Evolutionary conservation across 306 rosid genomes (phyloP), one percentile per base, ranked within the genome.

Genomic region (Lupinus albus): DNA sequence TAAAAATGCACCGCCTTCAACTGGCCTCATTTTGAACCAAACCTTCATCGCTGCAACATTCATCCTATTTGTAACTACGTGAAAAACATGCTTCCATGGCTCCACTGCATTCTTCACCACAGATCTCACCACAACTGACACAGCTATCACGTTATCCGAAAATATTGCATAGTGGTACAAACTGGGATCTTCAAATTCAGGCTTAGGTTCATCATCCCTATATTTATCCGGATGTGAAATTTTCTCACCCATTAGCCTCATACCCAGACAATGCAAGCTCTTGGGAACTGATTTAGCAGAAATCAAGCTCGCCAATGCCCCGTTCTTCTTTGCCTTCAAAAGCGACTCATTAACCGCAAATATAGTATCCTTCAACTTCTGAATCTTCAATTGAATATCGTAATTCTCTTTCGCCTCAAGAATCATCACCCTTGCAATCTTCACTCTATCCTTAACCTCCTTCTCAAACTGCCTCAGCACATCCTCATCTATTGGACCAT

Each of bases 21-120:
- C 74, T 0, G 97, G 97, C 83, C 99, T 85, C 94, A 94, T 94
- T 83, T 86, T 90, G 72, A 94, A 94, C 99, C 99, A 94, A 52
- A 94, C 97, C 82, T 90, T 94, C 97, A 88, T 94, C 21, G 99
- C 97, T 10, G 90, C 99, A 79, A 94, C 87, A 81, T 90, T 88
- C 99, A 94, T 94, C 86, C 89, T 85, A 69, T 90, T 94, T 0
- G 99, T 85, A 70, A 94, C 97, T 8, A 94, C 73, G 60, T 94
- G 99, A 73, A 94, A 82, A 71, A 90, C 97, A 84, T 94, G 99
- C 79, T 84, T 90, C 96, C 92, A 90, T 38, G 99, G 99, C 77
- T 94, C 99, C 11, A 1, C 32, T 17, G 99, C 95, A 73, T 90
- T 94, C 79, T 84, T 88, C 64, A 94, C 96, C 76, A 85, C 90